Base-by-base conservation (phyloP, 129 eudicot genomes). In the Helichrysum umbraculigerum region DNA sequence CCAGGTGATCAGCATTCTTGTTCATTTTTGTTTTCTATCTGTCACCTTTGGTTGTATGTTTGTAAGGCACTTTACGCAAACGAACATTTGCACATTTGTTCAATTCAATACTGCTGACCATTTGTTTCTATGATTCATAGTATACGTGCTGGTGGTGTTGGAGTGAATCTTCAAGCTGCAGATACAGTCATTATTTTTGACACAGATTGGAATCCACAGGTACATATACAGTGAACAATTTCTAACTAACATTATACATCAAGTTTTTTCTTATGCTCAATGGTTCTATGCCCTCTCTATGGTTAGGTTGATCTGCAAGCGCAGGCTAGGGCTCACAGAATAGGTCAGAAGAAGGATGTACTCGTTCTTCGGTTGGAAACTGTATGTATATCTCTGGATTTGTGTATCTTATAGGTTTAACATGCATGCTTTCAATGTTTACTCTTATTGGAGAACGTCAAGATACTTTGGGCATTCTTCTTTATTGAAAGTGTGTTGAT, bases 141-240 rank as follows among this genome's bases (percentile, higher is more conserved):
- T 75, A 91, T 95, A 50, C 99, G 99, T 22, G 99, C 99, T 74
- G 99, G 99, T 63, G 99, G 99, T 25, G 99, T 95, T 76, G 99
- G 99, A 30, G 97, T 95, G 78, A 95, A 95, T 89, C 99, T 95
- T 84, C 99, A 95, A 83, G 99, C 99, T 72, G 99, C 99, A 12
- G 99, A 95, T 83, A 95, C 99, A 16, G 99, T 95, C 62, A 95
- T 95, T 76, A 95, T 95, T 81, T 95, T 95, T 72, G 99, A 95
- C 84, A 95, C 97, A 3, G 99, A 95, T 80, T 95, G 99, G 99
- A 95, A 95, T 79, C 99, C 99, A 66, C 99, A 95, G 99, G 99
- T 72, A 41, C n/a, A 66, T 60, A 68, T 32, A 77, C 20, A 33
- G 51, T 28, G 4, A 22, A 63, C 16, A 8, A 44, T 3, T 19